These are phyloP conservation scores for Ogataea henricii DNA, from an alignment of 805 yeast genomes.

Conservation along the genomic window DNA sequence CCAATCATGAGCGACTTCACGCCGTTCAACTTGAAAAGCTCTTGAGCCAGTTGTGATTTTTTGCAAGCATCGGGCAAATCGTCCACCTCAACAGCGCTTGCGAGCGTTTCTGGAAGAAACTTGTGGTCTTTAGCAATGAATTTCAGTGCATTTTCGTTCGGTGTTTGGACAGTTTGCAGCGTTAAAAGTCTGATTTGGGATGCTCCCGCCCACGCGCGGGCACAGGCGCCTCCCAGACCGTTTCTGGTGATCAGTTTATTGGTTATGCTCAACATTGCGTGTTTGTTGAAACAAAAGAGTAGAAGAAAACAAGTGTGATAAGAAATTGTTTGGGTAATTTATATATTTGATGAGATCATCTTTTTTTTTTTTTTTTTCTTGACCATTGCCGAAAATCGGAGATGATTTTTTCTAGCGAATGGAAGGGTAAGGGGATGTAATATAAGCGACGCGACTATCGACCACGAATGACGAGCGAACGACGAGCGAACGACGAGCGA, in stretches of 20 bases:
- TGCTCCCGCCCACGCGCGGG: background rate
- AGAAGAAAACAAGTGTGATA: too few species aligned
- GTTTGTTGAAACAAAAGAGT: background rate
- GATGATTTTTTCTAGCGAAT: conserved; percentile 1
- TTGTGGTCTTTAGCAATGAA: conserved; percentile 51
- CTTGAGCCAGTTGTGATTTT: conserved; percentile 64
- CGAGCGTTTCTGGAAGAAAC: conserved; percentile 46
- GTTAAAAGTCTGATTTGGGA: conserved; percentile 19
- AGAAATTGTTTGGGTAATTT: background rate
- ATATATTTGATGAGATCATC: conserved; percentile 2
- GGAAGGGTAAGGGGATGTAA: background rate
- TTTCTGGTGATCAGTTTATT: background rate
- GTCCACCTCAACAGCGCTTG: conserved; percentile 53
- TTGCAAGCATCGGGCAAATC: conserved; percentile 54
- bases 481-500: too few species aligned
- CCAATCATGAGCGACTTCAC: conserved; percentile 77
- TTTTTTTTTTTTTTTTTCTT: background rate
- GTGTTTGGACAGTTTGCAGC: conserved; percentile 57
- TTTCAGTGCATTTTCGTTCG: conserved; percentile 75
- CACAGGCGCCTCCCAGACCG: background rate
- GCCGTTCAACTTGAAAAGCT: conserved; percentile 59
- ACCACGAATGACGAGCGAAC: background rate
- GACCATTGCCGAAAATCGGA: conserved; percentile 10
- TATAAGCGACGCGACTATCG: too few species aligned
- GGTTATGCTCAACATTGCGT: background rate